A percentile compares a stretch with the other conserved stretches of the same genome.
Evolutionary conservation across 2,329 filamentous ascomycete genomes (phyloP).

Genomic region (Colletotrichum chlorophyti): DNA sequence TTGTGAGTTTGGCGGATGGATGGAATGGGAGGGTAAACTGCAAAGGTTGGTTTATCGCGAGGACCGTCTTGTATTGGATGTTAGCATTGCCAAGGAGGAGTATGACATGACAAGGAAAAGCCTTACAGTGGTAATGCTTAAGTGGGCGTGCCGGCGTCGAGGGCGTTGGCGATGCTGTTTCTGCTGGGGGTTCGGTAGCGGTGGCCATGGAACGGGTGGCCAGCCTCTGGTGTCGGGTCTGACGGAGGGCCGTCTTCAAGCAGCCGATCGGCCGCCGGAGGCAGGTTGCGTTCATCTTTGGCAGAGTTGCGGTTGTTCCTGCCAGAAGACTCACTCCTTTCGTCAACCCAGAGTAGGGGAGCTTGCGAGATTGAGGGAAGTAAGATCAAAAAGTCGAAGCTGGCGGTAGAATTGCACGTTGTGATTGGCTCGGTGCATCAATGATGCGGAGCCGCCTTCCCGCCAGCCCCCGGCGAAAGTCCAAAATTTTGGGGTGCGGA

Average conservation of each 20-base stretch:
- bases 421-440: constrained; percentile 45
- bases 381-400: constrained; percentile 28
- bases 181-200: constrained; percentile 34
- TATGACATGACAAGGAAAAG: neutral
- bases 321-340: neutral
- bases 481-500: constrained; percentile 23
- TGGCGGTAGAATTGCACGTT: constrained; percentile 25
- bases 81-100: neutral
- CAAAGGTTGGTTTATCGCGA: constrained; percentile 30
- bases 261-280: constrained; percentile 76
- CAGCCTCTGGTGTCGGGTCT: constrained; percentile 57
- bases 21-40: constrained; percentile 54
- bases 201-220: constrained; percentile 57
- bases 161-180: no score
- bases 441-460: constrained; percentile 29
- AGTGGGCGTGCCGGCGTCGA: constrained; percentile 34
- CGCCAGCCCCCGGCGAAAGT: neutral
- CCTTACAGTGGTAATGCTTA: constrained; percentile 42
- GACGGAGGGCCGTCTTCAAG: constrained; percentile 70
- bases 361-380: neutral
- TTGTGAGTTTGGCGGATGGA: constrained; percentile 63
- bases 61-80: neutral
- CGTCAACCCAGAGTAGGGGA: neutral
- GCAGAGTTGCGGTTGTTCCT: neutral
- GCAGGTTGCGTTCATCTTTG: constrained; percentile 66